Base-by-base conservation (phyloP, 148 eudicot genomes). In the Silene latifolia region DNA sequence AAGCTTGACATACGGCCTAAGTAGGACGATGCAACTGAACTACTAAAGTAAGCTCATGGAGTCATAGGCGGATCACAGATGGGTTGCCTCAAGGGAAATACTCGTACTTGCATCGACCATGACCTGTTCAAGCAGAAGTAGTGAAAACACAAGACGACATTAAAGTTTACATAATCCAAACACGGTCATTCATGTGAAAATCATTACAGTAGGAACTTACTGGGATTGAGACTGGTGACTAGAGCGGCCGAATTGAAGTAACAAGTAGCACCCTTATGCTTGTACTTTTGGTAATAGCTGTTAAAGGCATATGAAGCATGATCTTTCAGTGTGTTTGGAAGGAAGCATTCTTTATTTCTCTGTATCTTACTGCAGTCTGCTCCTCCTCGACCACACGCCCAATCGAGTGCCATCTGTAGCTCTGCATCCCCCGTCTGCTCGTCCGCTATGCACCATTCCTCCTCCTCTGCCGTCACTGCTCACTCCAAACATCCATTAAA, bases 221-320 rank as follows among this genome's bases (percentile, higher is more conserved):
- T 90, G 61, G 98, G 96, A 75, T 92, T 75, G n/a, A 79, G 80
- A 60, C 72, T 80, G 71, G 91, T 85, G 78, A 89, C 70, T 46
- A 89, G 47, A 32, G 93, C 91, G 46, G 90, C 96, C 23, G 88
- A 69, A 71, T 82, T 86, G 91, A 92, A 92, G 81, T 89, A 85
- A 83, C 98, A 92, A 51, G 47, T 70, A 47, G 69, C 96, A 29
- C 96, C 98, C 74, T 84, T 80, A 82, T 80, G 79, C 88, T 93
- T 91, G 60, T 82, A 32, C 32, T 82, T 88, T 77, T 91, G 98
- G 76, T 83, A 91, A 82, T 93, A 93, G 83, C 86, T 87, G 77
- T 93, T 93, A 86, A 93, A 93, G 47, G 94, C 97, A 73, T 80
- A 87, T 0, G 97, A 91, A 54, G 98, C 91, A 69, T 90, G 98